Conservation (phyloP, 164 flowering plant genomes). For the Tinospora cordifolia region DNA sequence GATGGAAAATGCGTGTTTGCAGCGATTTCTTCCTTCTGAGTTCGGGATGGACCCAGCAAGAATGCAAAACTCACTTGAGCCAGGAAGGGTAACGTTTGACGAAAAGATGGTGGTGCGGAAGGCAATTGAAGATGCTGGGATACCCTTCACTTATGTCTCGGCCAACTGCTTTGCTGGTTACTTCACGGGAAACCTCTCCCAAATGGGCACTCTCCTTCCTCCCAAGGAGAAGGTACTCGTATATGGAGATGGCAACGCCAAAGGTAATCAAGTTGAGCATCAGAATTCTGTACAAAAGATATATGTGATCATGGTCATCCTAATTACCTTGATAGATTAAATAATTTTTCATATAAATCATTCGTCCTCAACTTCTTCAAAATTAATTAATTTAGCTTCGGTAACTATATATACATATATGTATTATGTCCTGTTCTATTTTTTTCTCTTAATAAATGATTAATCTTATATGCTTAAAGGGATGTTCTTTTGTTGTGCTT, state of each 20-base stretch:
- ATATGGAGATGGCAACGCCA: constrained; percentile 28
- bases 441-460: too few species aligned
- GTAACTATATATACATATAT: too few species aligned
- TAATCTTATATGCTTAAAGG: too few species aligned
- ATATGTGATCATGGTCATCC: not conserved
- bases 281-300: too few species aligned
- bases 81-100: constrained; percentile 21
- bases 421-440: too few species aligned
- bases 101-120: constrained; percentile 23
- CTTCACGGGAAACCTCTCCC: constrained; percentile 20
- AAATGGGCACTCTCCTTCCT: constrained; percentile 25
- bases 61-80: constrained; percentile 27
- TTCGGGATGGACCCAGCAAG: constrained; percentile 33
- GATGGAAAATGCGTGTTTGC: not conserved
- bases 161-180: constrained; percentile 21
- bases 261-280: constrained; percentile 20
- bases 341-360: too few species aligned
- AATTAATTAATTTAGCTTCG: too few species aligned
- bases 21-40: constrained; percentile 33
- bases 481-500: too few species aligned
- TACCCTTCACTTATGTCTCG: constrained; percentile 24
- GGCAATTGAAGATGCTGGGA: constrained; percentile 24
- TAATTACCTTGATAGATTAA: not conserved
- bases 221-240: constrained; percentile 24
- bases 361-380: too few species aligned